Evolutionary conservation across 352 stramenopile genomes (phyloP).

Genomic region (Phytophthora macrochlamydospora): DNA sequence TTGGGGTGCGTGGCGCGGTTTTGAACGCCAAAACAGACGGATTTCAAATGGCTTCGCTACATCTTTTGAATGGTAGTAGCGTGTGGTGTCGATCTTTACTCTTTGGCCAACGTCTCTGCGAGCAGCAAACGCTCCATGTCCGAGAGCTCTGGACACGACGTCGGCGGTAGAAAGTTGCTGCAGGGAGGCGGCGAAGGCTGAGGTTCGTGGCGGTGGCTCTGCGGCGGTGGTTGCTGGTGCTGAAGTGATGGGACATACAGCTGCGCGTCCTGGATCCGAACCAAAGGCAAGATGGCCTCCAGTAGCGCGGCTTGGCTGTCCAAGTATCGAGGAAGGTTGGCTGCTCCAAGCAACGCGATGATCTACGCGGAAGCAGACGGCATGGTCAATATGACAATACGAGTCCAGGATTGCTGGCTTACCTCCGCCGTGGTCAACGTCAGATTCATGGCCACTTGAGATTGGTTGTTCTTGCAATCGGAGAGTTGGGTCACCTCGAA

Average conservation of each 20-base stretch:
- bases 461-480: constrained; percentile 15
- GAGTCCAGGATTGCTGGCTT: too few relatives aligned
- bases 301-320: constrained; percentile 29
- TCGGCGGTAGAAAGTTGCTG: background rate
- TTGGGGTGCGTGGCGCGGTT: constrained; percentile 4
- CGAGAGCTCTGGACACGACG: constrained; percentile 12
- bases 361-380: constrained; percentile 14
- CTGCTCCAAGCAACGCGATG: constrained; percentile 20
- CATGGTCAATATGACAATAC: too few relatives aligned
- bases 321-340: constrained; percentile 17
- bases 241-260: constrained; percentile 15
- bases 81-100: background rate
- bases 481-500: constrained; percentile 15
- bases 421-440: constrained; percentile 31
- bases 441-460: constrained; percentile 21
- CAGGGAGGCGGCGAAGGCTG: background rate
- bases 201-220: background rate
- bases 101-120: constrained; percentile 1
- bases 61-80: background rate
- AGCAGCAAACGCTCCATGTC: constrained; percentile 3
- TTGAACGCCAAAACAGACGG: background rate
- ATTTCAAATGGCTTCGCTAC: constrained; percentile 38
- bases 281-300: constrained; percentile 19
- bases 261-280: constrained; percentile 24
- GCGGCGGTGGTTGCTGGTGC: constrained; percentile 8